These are phyloP conservation scores for Beta corolliflora DNA, from an alignment of 179 eudicot genomes.

Conservation along the genomic window DNA sequence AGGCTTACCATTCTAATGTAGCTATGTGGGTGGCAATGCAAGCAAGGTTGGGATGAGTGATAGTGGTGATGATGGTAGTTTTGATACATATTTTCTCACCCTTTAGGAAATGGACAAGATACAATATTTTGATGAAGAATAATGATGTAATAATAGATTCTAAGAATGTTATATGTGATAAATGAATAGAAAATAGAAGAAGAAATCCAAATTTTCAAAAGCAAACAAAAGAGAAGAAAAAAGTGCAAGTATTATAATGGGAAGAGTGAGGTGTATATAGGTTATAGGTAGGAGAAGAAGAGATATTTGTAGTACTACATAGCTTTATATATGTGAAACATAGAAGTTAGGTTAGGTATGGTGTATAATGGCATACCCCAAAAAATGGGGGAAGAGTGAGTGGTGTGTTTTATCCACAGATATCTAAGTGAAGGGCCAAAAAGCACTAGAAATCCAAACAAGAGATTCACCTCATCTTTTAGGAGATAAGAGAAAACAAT, in stretches of 20 bases:
- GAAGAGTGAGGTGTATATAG: neutral
- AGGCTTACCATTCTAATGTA: slow-evolving; percentile 39
- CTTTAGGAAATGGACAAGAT: slow-evolving; percentile 23
- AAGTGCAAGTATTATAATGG: slow-evolving; percentile 27
- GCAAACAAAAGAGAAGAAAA: slow-evolving; percentile 26
- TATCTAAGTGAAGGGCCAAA: slow-evolving; percentile 94
- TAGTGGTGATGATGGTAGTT: slow-evolving; percentile 25
- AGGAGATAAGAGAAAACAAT: slow-evolving; percentile 31
- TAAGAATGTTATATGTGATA: neutral
- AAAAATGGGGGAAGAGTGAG: slow-evolving; percentile 8
- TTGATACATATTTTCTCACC: slow-evolving; percentile 12
- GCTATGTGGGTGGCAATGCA: slow-evolving; percentile 77
- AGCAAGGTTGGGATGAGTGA: slow-evolving; percentile 50
- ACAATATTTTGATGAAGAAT: slow-evolving; percentile 1
- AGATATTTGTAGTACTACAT: slow-evolving; percentile 6
- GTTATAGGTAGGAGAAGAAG: neutral
- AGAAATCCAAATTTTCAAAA: slow-evolving; percentile 10
- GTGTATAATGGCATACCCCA: neutral
- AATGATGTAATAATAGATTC: neutral
- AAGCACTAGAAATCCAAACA: slow-evolving; percentile 67
- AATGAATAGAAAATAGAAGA: neutral
- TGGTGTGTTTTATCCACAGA: slow-evolving; percentile 59
- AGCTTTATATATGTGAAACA: neutral
- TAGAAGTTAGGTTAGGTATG: neutral
- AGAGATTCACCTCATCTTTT: slow-evolving; percentile 73